These are phyloP conservation scores for Fragaria iinumae DNA, from an alignment of 306 rosid genomes.

Conservation along the genomic window DNA sequence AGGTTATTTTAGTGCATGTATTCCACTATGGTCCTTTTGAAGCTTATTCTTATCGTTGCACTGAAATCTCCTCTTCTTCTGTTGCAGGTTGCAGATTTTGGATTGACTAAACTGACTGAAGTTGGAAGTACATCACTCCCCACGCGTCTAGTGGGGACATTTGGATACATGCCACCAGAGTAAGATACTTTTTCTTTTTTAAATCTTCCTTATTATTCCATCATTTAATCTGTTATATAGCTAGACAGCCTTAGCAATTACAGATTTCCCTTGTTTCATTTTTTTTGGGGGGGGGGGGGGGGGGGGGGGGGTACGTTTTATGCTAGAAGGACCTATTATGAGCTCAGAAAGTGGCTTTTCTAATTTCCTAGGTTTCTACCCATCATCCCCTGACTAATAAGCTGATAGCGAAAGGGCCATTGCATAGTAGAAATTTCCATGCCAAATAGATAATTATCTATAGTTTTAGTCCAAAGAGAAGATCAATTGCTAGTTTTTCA, in stretches of 20 bases:
- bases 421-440: neutral
- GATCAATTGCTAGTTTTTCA: neutral
- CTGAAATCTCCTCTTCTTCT: conserved; percentile 1
- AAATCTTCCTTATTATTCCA: neutral
- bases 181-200: conserved; percentile 27
- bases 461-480: neutral
- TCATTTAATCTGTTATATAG: neutral
- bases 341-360: neutral
- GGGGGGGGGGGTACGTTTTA: neutral
- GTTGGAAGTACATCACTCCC: conserved; percentile 79
- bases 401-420: neutral
- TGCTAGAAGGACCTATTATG: conserved; percentile 1
- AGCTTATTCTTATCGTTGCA: conserved; percentile 23
- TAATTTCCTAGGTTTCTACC: neutral
- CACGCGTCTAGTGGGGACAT: conserved; percentile 87
- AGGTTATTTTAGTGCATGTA: conserved; percentile 46
- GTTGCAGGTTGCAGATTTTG: conserved; percentile 94
- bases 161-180: conserved; percentile 98
- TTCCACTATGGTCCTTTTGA: conserved; percentile 9
- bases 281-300: no score
- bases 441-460: neutral
- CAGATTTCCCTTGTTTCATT: neutral
- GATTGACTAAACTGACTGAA: conserved; percentile 85
- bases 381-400: neutral
- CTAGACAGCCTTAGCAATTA: conserved; percentile 5